Evolutionary conservation across 495 filamentous ascomycete genomes (phyloP), one percentile per base, ranked within the genome.

Genomic region (Lasiosphaeriaceae sp.): DNA sequence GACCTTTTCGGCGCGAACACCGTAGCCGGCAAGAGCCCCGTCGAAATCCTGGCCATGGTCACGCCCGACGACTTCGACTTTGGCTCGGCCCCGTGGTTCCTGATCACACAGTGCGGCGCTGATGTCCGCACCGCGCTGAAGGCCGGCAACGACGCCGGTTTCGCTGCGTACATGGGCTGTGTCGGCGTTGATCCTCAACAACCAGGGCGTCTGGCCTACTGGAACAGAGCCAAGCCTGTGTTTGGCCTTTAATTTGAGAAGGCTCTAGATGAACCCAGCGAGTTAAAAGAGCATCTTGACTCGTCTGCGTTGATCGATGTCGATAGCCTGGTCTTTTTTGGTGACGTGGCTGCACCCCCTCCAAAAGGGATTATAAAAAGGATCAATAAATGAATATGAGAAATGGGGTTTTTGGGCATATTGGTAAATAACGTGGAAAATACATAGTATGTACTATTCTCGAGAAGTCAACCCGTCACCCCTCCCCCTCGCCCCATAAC

Each of bases 21-120:
- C 45, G 55, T 82, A 4, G 29, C 66, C 0, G 51, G 50, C n/a
- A 72, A 80, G 22, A 51, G 64, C 17, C 20, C 61, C 65, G 78
- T 75, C 51, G 74, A 67, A 0, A 66, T 90, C 9, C 76, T 88
- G 16, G 76, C 73, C 7, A 66, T 92, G 34, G 77, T 94, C 34
- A 71, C 75, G 21, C 62, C 66, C 0, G 79, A 90, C 60, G 66
- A 80, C 20, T 84, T 81, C 61, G 86, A 89, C 67, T 96, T 92
- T 69, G 88, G 80, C 2, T 83, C 78, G 26, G 91, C 80, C 20
- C 81, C 84, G 3, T 96, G 90, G 91, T 94, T 87, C 64, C 58
- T 90, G 41, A 82, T 67, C 5, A 86, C 77, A 2, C 78, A 90
- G 68, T 95, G 90, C 70, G 50, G 57, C 0, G 17, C 54, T 4